Conservation (phyloP, 495 filamentous ascomycete genomes). For the Elasticomyces elasticus region DNA sequence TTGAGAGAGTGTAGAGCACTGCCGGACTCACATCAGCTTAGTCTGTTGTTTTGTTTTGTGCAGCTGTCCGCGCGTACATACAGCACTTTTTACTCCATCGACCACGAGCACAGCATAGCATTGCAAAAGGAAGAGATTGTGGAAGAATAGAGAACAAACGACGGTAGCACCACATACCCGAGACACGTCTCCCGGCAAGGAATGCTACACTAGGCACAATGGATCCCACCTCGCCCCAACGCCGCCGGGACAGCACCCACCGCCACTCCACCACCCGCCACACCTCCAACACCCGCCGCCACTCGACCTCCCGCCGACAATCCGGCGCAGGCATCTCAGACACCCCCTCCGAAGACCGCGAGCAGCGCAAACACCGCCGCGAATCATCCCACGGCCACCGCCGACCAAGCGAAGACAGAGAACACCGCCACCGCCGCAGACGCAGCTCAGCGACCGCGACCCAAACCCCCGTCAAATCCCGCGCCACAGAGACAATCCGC, state of each 20-base stretch:
- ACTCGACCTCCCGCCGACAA: not conserved
- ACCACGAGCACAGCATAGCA: not conserved
- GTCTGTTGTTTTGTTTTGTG: too few relatives aligned
- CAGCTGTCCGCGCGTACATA: not conserved
- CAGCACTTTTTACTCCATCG: too few relatives aligned
- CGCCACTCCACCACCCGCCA: not conserved
- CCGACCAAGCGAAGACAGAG: not conserved
- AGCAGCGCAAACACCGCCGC: not conserved
- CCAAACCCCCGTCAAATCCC: too few relatives aligned
- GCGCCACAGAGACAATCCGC: not conserved
- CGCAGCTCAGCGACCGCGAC: not conserved
- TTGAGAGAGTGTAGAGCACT: too few relatives aligned
- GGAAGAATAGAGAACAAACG: not conserved
- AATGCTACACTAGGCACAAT: not conserved
- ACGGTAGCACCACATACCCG: too few relatives aligned
- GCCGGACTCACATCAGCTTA: too few relatives aligned
- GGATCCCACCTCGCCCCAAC: not conserved
- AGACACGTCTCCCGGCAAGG: not conserved
- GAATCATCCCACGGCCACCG: not conserved
- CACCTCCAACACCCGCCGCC: not conserved
- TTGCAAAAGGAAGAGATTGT: not conserved
- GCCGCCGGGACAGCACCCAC: not conserved
- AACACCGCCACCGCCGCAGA: too few relatives aligned
- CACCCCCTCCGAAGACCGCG: not conserved
- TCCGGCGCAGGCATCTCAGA: constrained; percentile 5